Conservation (phyloP, 805 yeast genomes). For the Cyberlindnera xishuangbannaensis region DNA sequence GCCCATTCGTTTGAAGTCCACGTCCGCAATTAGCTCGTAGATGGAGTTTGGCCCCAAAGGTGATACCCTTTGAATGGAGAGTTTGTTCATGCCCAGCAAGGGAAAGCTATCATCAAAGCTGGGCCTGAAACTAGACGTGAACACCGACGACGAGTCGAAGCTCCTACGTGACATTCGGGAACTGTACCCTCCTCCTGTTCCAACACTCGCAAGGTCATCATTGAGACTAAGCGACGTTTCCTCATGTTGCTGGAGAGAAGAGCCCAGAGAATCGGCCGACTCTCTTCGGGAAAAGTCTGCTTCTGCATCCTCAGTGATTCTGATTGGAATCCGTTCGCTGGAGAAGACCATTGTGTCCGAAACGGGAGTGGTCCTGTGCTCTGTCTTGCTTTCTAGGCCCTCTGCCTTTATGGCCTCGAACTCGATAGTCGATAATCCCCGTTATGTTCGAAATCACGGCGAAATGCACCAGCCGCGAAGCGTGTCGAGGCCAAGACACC, state of each 20-base stretch:
- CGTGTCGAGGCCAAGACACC: too few relatives aligned
- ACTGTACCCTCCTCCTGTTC: constrained; percentile 14
- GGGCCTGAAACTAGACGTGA: constrained; percentile 26
- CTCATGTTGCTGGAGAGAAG: constrained; percentile 13
- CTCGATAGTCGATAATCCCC: too few relatives aligned
- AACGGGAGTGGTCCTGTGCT: not conserved
- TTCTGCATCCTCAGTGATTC: constrained; percentile 7
- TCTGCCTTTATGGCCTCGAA: too few relatives aligned
- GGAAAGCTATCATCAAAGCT: constrained; percentile 32
- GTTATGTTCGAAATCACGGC: too few relatives aligned
- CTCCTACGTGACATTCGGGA: constrained; percentile 22
- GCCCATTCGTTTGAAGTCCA: constrained; percentile 36
- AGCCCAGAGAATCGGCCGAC: constrained; percentile 10
- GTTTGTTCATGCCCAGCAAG: constrained; percentile 34
- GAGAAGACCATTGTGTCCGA: not conserved
- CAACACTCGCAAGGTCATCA: constrained; percentile 29
- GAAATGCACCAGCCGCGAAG: too few relatives aligned
- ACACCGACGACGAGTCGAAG: constrained; percentile 27
- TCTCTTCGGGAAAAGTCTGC: constrained; percentile 5
- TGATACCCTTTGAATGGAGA: constrained; percentile 36
- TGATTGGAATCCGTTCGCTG: constrained; percentile 3
- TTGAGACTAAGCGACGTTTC: constrained; percentile 25
- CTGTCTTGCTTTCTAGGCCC: too few relatives aligned
- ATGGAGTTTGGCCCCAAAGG: constrained; percentile 73
- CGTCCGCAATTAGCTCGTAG: constrained; percentile 64